Base-by-base conservation (phyloP, 768 basidiomycete species). In the Glaciozyma martinii region DNA sequence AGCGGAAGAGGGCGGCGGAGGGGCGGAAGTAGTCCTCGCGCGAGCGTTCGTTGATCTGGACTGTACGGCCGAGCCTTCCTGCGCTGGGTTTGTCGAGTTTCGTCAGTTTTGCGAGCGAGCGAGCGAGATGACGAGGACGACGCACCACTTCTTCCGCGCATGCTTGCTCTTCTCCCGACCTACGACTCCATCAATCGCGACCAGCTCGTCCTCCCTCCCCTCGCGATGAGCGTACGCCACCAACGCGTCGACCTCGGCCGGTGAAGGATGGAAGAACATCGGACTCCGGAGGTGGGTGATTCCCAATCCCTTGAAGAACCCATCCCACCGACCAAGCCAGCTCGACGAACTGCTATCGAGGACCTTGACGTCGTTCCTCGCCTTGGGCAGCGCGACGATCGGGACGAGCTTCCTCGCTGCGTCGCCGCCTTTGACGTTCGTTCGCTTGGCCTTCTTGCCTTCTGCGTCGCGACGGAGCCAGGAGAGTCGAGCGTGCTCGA, bases 21-120 rank as follows among this genome's bases (percentile, higher is more conserved):
- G 74, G 74, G 5, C 68, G 71, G 50, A 56, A 66, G 64, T 72
- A 75, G 57, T 75, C 74, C 57, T 68, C 40, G 1, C 65, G 66
- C 27, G 68, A 66, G 9, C 74, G 61, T 56, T 74, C 67, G 61
- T 74, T 74, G 71, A 73, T 65, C 33, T 64, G 57, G 16, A 53
- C 33, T 5, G 70, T 60, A 9, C 70, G 61, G 5, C 56, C 65
- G 12, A 65, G 49, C 25, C 32, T 33, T 3, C 58, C 63, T n/a
- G 40, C 4, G 5, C 32, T 32, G 15, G 44, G 8, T 47, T 42
- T 23, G 25, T 25, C 37, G 30, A 15, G 10, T 49, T 23, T 25
- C 43, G 25, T 21, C 40, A 23, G 23, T 42, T 29, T 30, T 29
- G 43, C 19, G n/a, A 23, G 50, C n/a, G n/a, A n/a, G n/a, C n/a